Conservation (phyloP, 768 basidiomycete genomes). For the Russula griseocarnosa region DNA sequence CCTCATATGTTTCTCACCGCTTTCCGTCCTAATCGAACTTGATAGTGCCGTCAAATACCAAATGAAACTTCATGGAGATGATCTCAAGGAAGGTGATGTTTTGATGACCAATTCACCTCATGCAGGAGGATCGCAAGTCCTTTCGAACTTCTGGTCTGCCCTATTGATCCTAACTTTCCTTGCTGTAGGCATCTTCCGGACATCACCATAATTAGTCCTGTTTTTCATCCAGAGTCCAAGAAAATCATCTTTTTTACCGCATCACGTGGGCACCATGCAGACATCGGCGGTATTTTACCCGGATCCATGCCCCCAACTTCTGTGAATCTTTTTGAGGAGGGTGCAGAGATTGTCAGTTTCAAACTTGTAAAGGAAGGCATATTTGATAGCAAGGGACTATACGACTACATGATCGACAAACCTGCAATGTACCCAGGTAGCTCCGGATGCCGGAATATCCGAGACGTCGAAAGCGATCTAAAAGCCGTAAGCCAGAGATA, state of each 20-base stretch:
- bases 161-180: conserved; percentile 15
- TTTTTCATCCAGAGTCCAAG: conserved; percentile 59
- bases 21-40: not conserved
- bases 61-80: conserved; percentile 68
- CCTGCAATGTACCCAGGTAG: conserved; percentile 80
- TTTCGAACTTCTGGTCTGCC: conserved; percentile 17
- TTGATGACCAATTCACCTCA: conserved; percentile 89
- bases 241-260: conserved; percentile 92
- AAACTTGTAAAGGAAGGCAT: conserved; percentile 82
- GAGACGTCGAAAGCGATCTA: conserved; percentile 88
- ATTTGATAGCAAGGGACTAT: conserved; percentile 71
- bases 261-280: conserved; percentile 90
- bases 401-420: conserved; percentile 76
- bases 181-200: conserved; percentile 69
- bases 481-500: conserved; percentile 61
- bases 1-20: conserved; percentile 16
- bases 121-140: conserved; percentile 79
- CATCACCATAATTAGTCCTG: conserved; percentile 91
- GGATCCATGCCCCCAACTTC: conserved; percentile 96
- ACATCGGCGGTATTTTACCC: conserved; percentile 88
- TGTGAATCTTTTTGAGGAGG: conserved; percentile 89
- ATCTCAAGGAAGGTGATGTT: conserved; percentile 85
- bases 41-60: conserved; percentile 80
- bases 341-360: conserved; percentile 86
- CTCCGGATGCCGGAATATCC: conserved; percentile 81